Evolutionary conservation across 140 eudicot species (phyloP).

Genomic region (Bidens hawaiensis): DNA sequence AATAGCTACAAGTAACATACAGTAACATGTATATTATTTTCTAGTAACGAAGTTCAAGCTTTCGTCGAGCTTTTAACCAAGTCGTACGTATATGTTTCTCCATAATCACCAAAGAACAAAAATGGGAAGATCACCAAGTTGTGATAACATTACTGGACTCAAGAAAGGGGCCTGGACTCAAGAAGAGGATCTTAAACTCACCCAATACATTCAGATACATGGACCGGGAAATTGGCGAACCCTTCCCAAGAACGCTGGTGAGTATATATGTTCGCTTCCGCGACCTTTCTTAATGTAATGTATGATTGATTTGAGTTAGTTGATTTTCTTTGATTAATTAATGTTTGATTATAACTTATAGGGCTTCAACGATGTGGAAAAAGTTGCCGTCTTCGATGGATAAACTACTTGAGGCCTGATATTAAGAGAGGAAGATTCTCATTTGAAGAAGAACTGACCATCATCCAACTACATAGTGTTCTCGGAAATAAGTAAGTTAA

Average conservation of each 20-base stretch:
- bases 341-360: not conserved
- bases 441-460: conserved; percentile 83
- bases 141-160: conserved; percentile 73
- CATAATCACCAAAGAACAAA: conserved; percentile 9
- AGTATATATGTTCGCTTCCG: not conserved
- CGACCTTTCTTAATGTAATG: too few relatives aligned
- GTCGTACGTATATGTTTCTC: too few relatives aligned
- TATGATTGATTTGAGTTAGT: not conserved
- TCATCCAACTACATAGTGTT: conserved; percentile 75
- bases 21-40: conserved; percentile 20
- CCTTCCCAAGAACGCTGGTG: conserved; percentile 83
- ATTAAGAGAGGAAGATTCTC: conserved; percentile 87
- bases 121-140: conserved; percentile 85
- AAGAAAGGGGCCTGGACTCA: conserved; percentile 94
- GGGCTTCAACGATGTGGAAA: conserved; percentile 87
- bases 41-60: conserved; percentile 1
- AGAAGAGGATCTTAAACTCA: conserved; percentile 77
- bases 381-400: conserved; percentile 92
- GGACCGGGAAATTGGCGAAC: conserved; percentile 92
- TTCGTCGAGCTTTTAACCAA: too few relatives aligned
- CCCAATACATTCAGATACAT: conserved; percentile 46
- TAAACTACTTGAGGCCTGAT: conserved; percentile 86
- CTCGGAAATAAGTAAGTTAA: conserved; percentile 81
- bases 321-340: not conserved
- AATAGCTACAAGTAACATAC: too few relatives aligned